These are phyloP conservation scores for Kodamaea plutei DNA, from an alignment of 1,139 yeast genomes.

Conservation along the genomic window DNA sequence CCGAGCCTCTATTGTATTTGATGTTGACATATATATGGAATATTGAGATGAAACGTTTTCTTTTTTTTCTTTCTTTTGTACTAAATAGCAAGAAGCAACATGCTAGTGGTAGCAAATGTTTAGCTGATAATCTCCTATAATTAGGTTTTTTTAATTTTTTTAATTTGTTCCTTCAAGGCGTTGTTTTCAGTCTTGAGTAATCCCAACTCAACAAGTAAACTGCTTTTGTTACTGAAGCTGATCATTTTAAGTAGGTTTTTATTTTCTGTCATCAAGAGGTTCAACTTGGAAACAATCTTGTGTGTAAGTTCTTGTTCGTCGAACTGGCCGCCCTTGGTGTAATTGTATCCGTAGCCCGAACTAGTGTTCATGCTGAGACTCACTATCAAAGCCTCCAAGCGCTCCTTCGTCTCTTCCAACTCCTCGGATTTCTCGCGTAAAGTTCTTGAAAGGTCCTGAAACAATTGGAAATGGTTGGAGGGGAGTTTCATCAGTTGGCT, in stretches of 20 bases:
- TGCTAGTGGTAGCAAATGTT: too few relatives aligned
- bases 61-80: too few relatives aligned
- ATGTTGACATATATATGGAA: too few relatives aligned
- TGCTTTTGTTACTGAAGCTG: conserved; percentile 68
- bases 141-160: too few relatives aligned
- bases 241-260: conserved; percentile 65
- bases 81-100: too few relatives aligned
- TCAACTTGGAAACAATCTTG: conserved; percentile 62
- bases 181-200: conserved; percentile 42
- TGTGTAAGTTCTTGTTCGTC: conserved; percentile 80
- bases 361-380: conserved; percentile 20
- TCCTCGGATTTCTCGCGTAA: conserved; percentile 51
- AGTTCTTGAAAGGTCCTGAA: conserved; percentile 47
- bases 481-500: conserved; percentile 23
- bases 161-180: conserved; percentile 6
- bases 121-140: too few relatives aligned
- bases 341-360: conserved; percentile 12
- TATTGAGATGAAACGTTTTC: not conserved
- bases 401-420: conserved; percentile 53
- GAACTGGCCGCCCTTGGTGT: conserved; percentile 50
- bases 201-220: conserved; percentile 65
- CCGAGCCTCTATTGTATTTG: too few relatives aligned
- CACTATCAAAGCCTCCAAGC: conserved; percentile 59
- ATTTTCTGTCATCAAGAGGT: conserved; percentile 64
- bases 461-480: conserved; percentile 43